Evolutionary conservation across 1,284 basidiomycete genomes (phyloP), one percentile per base, ranked within the genome.

Genomic region (Melampsora abietis-canadensis): DNA sequence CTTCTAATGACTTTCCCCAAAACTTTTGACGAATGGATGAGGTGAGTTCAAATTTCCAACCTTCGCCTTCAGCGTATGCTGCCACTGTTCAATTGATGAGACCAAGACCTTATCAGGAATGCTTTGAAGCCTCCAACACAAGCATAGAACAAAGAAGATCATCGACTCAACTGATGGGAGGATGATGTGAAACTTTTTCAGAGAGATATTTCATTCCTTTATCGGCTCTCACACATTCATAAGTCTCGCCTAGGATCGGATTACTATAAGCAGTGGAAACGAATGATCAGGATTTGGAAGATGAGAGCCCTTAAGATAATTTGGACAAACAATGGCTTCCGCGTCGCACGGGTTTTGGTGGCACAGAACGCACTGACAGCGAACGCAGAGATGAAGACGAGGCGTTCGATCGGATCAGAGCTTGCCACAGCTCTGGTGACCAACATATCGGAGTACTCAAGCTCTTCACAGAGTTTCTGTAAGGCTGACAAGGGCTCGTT

Each of bases 101-200:
- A 40, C 19, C 12, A 30, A 51, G 17, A 40, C 61, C 12, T 24
- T 7, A 59, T 19, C 31, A 46, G 5, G 17, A 40, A 27, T 24
- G 34, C 2, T 14, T 24, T 14, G 3, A n/a, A n/a, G n/a, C n/a
- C n/a, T n/a, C n/a, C n/a, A n/a, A n/a, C n/a, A n/a, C 31, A 46
- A 19, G 21, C 5, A 30, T 37, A 14, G 66, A 73, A 47, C 21
- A 64, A 59, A 8, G 21, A 27, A 44, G 40, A 60, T 47, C 21
- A 44, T n/a, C 17, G n/a, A 30, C 60, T 68, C 40, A 72, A 75
- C 66, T 87, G 78, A 92, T 84, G 1, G 82, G 81, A 10, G 92
- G 92, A 78, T 92, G 88, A 81, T 94, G 92, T 62, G 87, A 87
- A 69, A 94, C 92, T 84, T 94, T 94, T 83, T 94, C 92, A 66